A percentile compares a stretch with the other conserved stretches of the same genome.
These are phyloP conservation scores for Grosmannia clavigera DNA, from an alignment of 2,329 filamentous ascomycete genomes.

Conservation along the genomic window DNA sequence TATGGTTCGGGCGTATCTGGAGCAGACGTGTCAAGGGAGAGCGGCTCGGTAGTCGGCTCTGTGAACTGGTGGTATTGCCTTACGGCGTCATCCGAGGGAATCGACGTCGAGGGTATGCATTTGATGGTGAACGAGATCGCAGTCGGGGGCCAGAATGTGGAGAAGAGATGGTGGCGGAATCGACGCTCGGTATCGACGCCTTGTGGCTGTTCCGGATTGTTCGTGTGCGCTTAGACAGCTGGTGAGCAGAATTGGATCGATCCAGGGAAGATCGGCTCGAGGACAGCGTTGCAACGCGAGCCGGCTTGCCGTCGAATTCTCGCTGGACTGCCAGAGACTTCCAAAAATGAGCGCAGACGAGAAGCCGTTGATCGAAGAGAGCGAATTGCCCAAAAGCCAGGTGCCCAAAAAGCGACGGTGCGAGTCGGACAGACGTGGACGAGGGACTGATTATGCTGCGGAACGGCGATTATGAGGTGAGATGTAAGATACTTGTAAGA, in stretches of 20 bases:
- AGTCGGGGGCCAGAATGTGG: not conserved
- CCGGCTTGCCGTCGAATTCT: not conserved
- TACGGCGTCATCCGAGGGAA: constrained; percentile 10
- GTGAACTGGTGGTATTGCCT: constrained; percentile 4
- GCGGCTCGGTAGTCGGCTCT: not conserved
- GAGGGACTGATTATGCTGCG: not conserved
- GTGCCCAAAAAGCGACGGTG: not conserved
- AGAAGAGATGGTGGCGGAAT: not conserved
- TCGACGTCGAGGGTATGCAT: constrained; percentile 8
- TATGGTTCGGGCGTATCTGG: not conserved
- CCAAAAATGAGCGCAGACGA: not conserved
- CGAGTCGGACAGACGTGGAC: not conserved
- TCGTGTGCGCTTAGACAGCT: not conserved
- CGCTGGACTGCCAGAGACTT: not conserved
- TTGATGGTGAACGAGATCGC: not conserved
- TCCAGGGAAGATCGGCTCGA: not conserved
- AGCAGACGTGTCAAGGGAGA: not conserved
- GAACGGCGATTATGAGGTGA: not conserved
- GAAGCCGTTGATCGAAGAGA: not conserved
- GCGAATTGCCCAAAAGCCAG: not conserved
- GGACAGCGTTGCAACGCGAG: not conserved
- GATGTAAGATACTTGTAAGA: not conserved
- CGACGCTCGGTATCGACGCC: not conserved
- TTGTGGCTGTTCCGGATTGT: not conserved
- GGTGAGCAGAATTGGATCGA: not conserved